Evolutionary conservation across 2,329 filamentous ascomycete species (phyloP).

Genomic region (Aspergillus sojae): DNA sequence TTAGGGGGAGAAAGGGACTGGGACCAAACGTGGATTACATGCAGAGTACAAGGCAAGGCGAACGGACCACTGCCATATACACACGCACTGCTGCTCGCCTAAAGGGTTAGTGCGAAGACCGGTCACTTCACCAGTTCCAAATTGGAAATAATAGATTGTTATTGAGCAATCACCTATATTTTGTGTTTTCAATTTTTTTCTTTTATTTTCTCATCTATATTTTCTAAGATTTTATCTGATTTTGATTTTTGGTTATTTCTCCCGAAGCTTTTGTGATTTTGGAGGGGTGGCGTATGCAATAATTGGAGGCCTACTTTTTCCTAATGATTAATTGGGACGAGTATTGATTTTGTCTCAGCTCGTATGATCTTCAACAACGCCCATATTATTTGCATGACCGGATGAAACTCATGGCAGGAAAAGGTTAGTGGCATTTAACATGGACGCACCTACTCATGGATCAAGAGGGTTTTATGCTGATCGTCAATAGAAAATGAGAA

Average conservation of each 20-base stretch:
- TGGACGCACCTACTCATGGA: not conserved
- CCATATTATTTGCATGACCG: not conserved
- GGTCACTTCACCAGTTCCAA: slow-evolving; percentile 13
- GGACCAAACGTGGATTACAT: slow-evolving; percentile 3
- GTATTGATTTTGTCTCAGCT: slow-evolving; percentile 1
- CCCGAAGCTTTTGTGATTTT: not conserved
- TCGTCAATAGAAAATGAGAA: not conserved
- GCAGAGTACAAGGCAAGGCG: slow-evolving; percentile 7
- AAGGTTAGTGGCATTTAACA: not conserved
- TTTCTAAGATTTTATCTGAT: not conserved
- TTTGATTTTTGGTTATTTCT: not conserved
- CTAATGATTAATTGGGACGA: not conserved
- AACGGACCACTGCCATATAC: slow-evolving; percentile 14
- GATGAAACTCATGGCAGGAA: not conserved
- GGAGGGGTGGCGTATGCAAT: not conserved
- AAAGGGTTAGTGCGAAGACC: slow-evolving; percentile 19
- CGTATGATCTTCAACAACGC: slow-evolving; percentile 1
- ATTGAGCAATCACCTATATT: not conserved
- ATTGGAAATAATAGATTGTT: slow-evolving; percentile 3
- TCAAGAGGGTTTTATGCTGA: not conserved
- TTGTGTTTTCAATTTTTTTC: not conserved
- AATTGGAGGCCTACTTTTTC: not conserved
- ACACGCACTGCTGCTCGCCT: slow-evolving; percentile 21
- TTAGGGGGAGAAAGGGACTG: not conserved
- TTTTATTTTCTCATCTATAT: not conserved